Percentiles rank a stretch among this genome's conserved stretches.
These are phyloP conservation scores for Coemansia sp. DNA, from an alignment of 371 early-diverging fungal species.

Conservation along the genomic window DNA sequence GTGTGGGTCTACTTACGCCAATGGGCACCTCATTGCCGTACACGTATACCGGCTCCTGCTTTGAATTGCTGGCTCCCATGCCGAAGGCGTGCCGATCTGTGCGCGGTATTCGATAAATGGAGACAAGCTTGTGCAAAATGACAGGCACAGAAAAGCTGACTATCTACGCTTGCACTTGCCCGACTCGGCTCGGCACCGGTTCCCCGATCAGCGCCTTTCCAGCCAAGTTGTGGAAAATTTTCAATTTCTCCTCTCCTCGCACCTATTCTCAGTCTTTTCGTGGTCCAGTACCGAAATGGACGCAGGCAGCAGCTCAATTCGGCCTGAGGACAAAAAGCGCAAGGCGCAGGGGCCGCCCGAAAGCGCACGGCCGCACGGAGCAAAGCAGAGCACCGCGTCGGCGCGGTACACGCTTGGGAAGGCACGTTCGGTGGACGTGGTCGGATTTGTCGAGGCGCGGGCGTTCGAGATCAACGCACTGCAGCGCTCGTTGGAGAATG, in stretches of 20 bases:
- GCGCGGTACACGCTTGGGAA: constrained; percentile 30
- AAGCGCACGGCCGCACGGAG: no score
- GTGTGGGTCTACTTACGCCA: constrained; percentile 28
- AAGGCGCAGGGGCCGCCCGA: constrained; percentile 17
- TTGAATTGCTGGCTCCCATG: constrained; percentile 47
- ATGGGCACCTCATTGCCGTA: constrained; percentile 36
- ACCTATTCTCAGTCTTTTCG: no score
- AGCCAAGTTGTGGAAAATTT: no score
- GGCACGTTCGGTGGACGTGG: constrained; percentile 51
- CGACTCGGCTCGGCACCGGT: no score
- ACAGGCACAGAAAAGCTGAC: neutral
- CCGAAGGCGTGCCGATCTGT: neutral
- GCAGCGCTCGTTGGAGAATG: constrained; percentile 63
- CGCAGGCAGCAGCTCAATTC: neutral
- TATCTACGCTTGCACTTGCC: neutral
- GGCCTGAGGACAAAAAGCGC: constrained; percentile 14
- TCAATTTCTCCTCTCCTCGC: no score
- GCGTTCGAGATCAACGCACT: constrained; percentile 82
- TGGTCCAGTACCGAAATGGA: neutral
- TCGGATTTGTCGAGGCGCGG: constrained; percentile 60
- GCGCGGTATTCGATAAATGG: neutral
- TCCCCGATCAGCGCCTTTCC: no score
- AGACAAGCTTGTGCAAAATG: neutral
- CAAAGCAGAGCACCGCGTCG: constrained; percentile 6
- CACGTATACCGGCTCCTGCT: constrained; percentile 38